A percentile compares a stretch with the other conserved stretches of the same genome.
Conservation (phyloP, 805 yeast genomes). For the Metschnikowia colocasiae region DNA sequence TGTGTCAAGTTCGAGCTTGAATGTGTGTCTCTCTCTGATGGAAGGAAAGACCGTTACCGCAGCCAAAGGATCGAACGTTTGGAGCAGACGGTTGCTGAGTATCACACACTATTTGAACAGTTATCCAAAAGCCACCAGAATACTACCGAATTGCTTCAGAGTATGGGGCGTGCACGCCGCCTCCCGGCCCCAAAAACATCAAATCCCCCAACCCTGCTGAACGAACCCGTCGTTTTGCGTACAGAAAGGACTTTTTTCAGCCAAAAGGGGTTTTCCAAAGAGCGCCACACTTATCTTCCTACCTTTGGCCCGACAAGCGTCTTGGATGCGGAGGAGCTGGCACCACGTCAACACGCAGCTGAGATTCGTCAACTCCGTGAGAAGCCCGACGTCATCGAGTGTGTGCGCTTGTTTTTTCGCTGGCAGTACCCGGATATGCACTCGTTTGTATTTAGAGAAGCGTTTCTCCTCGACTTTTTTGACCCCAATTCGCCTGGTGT, state of each 20-base stretch:
- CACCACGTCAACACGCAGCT: slow-evolving; percentile 5
- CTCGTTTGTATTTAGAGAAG: slow-evolving; percentile 16
- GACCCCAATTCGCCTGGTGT: slow-evolving; percentile 11
- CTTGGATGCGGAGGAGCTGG: slow-evolving; percentile 12
- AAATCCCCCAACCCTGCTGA: background rate
- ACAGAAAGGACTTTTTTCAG: slow-evolving; percentile 9
- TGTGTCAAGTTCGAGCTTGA: slow-evolving; percentile 8
- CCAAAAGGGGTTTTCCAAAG: slow-evolving; percentile 7
- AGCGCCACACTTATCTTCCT: slow-evolving; percentile 6
- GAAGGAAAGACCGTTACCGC: slow-evolving; percentile 13
- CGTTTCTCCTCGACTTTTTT: slow-evolving; percentile 15
- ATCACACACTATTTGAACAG: slow-evolving; percentile 1
- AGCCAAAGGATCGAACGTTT: slow-evolving; percentile 5
- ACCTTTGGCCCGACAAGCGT: slow-evolving; percentile 16
- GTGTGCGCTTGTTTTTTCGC: slow-evolving; percentile 13
- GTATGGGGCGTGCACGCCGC: background rate
- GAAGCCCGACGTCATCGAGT: slow-evolving; percentile 10
- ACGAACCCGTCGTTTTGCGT: background rate
- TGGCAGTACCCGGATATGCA: slow-evolving; percentile 19
- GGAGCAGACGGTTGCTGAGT: slow-evolving; percentile 6
- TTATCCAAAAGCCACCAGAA: slow-evolving; percentile 2
- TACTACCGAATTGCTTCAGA: background rate
- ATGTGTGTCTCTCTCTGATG: slow-evolving; percentile 9
- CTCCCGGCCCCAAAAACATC: background rate
- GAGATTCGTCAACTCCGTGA: slow-evolving; percentile 8